Conservation (phyloP, 306 rosid species). For the Mucuna pruriens region DNA sequence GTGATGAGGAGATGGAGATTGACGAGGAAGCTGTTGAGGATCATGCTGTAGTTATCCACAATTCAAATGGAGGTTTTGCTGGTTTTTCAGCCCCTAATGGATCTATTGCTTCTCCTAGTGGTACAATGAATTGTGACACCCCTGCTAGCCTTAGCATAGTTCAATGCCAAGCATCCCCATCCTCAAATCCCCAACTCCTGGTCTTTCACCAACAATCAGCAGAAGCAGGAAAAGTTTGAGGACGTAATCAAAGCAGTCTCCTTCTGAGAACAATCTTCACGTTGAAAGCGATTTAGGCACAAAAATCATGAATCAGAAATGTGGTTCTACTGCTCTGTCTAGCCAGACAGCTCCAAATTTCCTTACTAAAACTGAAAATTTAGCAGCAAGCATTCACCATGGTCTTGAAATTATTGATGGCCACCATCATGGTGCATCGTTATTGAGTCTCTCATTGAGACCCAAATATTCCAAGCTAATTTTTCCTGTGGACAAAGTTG, state of each 20-base stretch:
- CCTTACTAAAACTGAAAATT: slow-evolving; percentile 59
- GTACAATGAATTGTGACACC: slow-evolving; percentile 55
- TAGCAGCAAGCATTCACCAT: slow-evolving; percentile 76
- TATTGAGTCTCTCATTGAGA: slow-evolving; percentile 64
- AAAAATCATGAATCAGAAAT: slow-evolving; percentile 37
- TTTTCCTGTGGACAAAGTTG: too few species aligned
- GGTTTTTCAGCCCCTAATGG: slow-evolving; percentile 45
- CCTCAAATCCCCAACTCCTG: slow-evolving; percentile 69
- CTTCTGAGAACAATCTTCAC: slow-evolving; percentile 61
- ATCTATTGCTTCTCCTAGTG: slow-evolving; percentile 42
- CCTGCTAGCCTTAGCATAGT: slow-evolving; percentile 53
- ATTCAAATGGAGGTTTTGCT: slow-evolving; percentile 44
- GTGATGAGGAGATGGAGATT: slow-evolving; percentile 97
- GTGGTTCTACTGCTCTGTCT: slow-evolving; percentile 46
- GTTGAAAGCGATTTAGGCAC: slow-evolving; percentile 39
- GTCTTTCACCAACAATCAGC: slow-evolving; percentile 74
- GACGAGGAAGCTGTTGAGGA: slow-evolving; percentile 89
- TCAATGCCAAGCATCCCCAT: slow-evolving; percentile 51
- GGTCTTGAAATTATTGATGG: slow-evolving; percentile 77
- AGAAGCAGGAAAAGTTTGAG: slow-evolving; percentile 91
- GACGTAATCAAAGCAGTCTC: slow-evolving; percentile 69
- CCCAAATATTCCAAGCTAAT: slow-evolving; percentile 52
- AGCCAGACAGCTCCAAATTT: slow-evolving; percentile 50
- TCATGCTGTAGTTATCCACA: slow-evolving; percentile 16
- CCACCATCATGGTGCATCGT: slow-evolving; percentile 56